Evolutionary conservation across 768 basidiomycete species (phyloP).

Genomic region (Boletus tylopilopsis): DNA sequence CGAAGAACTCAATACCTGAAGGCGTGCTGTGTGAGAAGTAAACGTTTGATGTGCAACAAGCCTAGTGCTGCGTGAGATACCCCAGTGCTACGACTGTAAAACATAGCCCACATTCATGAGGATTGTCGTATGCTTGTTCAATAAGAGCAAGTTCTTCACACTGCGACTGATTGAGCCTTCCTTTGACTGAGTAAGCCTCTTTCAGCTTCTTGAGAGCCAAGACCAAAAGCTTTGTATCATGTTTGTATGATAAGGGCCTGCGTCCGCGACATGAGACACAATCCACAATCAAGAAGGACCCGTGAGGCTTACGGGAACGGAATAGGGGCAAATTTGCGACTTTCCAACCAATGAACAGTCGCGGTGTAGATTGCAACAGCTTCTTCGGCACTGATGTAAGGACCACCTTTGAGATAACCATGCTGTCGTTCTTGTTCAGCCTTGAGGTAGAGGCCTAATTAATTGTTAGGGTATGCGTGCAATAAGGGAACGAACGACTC

Average conservation of each 20-base stretch:
- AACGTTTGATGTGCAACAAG: slow-evolving; percentile 95
- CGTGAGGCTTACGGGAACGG: slow-evolving; percentile 84
- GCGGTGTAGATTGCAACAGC: slow-evolving; percentile 98
- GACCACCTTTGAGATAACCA: slow-evolving; percentile 97
- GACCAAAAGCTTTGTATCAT: slow-evolving; percentile 96
- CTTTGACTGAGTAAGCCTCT: slow-evolving; percentile 98
- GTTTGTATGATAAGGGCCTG: slow-evolving; percentile 95
- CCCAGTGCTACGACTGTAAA: not conserved
- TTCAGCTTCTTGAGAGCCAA: slow-evolving; percentile 97
- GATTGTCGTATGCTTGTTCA: slow-evolving; percentile 99
- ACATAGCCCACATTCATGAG: slow-evolving; percentile 78
- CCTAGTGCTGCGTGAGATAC: slow-evolving; percentile 35
- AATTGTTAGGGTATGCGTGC: slow-evolving; percentile 1
- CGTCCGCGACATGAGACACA: slow-evolving; percentile 1
- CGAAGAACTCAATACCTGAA: slow-evolving; percentile 98
- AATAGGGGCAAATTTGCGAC: slow-evolving; percentile 96
- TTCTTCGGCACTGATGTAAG: slow-evolving; percentile 98
- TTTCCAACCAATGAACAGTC: slow-evolving; percentile 98
- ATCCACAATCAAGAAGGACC: not conserved
- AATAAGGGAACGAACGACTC: not conserved
- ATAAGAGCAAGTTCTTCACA: slow-evolving; percentile 97
- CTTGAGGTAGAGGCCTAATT: slow-evolving; percentile 82
- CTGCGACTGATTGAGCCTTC: slow-evolving; percentile 95
- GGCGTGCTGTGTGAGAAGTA: slow-evolving; percentile 93
- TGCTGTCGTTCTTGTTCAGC: slow-evolving; percentile 99